A percentile compares a stretch with the other conserved stretches of the same genome.
Evolutionary conservation across 805 yeast genomes (phyloP).

Genomic region (Suhomyces canberraensis): DNA sequence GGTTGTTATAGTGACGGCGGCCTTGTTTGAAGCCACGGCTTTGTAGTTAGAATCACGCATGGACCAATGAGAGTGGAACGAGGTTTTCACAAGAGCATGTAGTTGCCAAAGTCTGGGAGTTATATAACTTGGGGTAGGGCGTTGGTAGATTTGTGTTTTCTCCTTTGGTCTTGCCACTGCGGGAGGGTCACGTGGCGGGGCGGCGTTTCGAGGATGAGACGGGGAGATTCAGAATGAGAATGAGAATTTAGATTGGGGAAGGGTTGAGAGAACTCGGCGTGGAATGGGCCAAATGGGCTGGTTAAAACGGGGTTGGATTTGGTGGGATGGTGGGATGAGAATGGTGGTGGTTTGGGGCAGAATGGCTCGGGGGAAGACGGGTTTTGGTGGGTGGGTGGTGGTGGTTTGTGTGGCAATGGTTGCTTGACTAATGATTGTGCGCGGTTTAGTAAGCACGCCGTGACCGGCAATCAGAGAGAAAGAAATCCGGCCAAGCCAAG

Average conservation of each 20-base stretch:
- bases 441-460: too few relatives aligned
- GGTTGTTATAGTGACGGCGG: constrained; percentile 88
- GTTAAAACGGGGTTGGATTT: neutral
- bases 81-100: neutral
- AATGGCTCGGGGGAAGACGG: neutral
- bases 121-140: neutral
- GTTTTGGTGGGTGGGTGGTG: neutral
- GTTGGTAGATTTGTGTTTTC: neutral
- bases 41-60: constrained; percentile 92
- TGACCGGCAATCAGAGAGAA: too few relatives aligned
- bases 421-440: neutral
- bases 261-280: neutral
- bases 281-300: neutral
- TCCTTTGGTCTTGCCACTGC: neutral
- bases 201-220: neutral
- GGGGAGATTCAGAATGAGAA: neutral
- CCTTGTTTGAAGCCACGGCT: constrained; percentile 74
- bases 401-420: neutral
- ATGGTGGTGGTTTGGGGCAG: neutral
- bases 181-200: neutral
- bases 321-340: neutral
- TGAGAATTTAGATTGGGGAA: neutral
- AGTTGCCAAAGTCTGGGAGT: neutral
- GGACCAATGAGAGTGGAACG: neutral
- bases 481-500: too few relatives aligned